Conservation (phyloP, 768 basidiomycete genomes). For the Floccularia luteovirens region DNA sequence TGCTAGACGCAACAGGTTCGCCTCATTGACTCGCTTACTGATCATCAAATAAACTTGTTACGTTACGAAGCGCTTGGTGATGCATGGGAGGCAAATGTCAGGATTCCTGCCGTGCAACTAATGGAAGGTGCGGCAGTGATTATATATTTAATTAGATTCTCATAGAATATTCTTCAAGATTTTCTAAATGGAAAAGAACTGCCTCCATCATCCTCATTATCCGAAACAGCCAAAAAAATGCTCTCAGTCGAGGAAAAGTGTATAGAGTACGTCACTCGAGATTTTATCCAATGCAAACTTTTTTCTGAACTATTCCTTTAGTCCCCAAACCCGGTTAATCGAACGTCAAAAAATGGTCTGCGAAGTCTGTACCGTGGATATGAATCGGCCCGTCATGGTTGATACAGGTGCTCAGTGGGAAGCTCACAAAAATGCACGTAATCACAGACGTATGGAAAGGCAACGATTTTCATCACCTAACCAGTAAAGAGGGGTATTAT, state of each 20-base stretch:
- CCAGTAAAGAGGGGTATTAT: too few species aligned
- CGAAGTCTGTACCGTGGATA: slow-evolving; percentile 50
- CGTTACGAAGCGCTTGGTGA: slow-evolving; percentile 38
- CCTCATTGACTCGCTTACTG: slow-evolving; percentile 1
- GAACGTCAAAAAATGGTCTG: slow-evolving; percentile 56
- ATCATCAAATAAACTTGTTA: not conserved
- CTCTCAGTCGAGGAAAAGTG: slow-evolving; percentile 36
- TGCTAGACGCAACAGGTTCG: slow-evolving; percentile 66
- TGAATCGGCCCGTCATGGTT: slow-evolving; percentile 59
- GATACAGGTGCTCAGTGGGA: slow-evolving; percentile 47
- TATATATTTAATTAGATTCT: not conserved
- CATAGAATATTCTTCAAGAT: slow-evolving; percentile 25
- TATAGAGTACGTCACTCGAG: slow-evolving; percentile 30
- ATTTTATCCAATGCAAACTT: slow-evolving; percentile 4
- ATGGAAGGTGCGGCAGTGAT: slow-evolving; percentile 29
- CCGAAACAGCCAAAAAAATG: slow-evolving; percentile 44
- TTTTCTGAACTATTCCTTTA: slow-evolving; percentile 18
- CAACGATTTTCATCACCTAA: too few species aligned
- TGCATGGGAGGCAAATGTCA: slow-evolving; percentile 52
- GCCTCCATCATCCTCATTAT: slow-evolving; percentile 51
- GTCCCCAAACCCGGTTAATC: slow-evolving; percentile 47
- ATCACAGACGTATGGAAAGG: slow-evolving; percentile 51
- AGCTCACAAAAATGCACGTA: slow-evolving; percentile 45
- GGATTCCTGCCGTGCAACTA: slow-evolving; percentile 39
- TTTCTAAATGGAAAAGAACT: slow-evolving; percentile 45